phyloP scores from a whole-genome alignment of 2,329 filamentous ascomycete genomes.

The Penicillium sp. region DNA sequence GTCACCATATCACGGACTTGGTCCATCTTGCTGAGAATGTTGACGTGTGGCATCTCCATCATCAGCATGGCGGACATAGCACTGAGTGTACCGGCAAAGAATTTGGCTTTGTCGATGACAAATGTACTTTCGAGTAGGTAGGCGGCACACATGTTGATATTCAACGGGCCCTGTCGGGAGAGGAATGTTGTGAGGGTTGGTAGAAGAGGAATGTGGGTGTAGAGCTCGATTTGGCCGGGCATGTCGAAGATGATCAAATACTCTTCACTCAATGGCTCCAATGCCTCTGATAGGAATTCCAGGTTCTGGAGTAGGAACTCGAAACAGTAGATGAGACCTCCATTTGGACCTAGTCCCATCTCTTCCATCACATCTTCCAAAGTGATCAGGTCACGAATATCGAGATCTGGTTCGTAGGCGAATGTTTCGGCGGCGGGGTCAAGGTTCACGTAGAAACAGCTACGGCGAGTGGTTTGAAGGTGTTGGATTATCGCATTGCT shows the following conservation, averaged over 20 bases:
- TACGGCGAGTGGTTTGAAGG: conserved; percentile 84
- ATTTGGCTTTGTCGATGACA: conserved; percentile 92
- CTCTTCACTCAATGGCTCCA: conserved; percentile 85
- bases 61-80: conserved; percentile 99
- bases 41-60: conserved; percentile 95
- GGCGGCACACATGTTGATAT: conserved; percentile 87
- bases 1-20: conserved; percentile 85
- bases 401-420: conserved; percentile 85
- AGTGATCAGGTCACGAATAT: conserved; percentile 92
- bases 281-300: conserved; percentile 81
- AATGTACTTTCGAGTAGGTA: conserved; percentile 96
- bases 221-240: conserved; percentile 97
- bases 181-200: conserved; percentile 81
- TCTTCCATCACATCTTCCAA: conserved; percentile 97
- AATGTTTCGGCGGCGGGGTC: conserved; percentile 94
- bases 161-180: conserved; percentile 73
- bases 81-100: conserved; percentile 91
- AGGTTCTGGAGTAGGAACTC: conserved; percentile 94
- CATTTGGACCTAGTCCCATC: conserved; percentile 84
- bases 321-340: conserved; percentile 93
- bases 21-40: conserved; percentile 97
- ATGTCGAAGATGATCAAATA: conserved; percentile 98
- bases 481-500: conserved; percentile 92
- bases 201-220: conserved; percentile 92
- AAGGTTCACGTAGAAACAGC: conserved; percentile 96